Percentiles rank a stretch among this genome's conserved stretches.
phyloP scores from a whole-genome alignment of 2,329 filamentous ascomycete genomes.

The Aspergillus chevalieri region DNA sequence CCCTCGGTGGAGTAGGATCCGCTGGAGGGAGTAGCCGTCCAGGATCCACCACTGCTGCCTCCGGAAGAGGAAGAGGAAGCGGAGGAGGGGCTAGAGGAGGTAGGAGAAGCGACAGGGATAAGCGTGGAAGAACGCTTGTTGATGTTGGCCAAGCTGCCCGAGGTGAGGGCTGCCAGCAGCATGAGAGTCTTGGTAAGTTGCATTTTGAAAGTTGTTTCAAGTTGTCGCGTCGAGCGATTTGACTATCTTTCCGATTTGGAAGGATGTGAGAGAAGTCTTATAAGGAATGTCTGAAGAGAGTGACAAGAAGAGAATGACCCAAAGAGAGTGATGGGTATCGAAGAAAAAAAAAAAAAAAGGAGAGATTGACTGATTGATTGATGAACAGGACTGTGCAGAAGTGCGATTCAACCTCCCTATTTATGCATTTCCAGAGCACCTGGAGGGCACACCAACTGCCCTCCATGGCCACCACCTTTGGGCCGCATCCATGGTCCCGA shows the following conservation, averaged over 20 bases:
- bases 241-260: neutral
- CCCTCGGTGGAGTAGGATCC: slow-evolving; percentile 23
- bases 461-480: neutral
- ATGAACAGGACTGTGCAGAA: neutral
- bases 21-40: slow-evolving; percentile 16
- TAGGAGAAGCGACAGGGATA: slow-evolving; percentile 7
- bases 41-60: slow-evolving; percentile 7
- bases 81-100: slow-evolving; percentile 3
- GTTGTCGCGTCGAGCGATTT: neutral
- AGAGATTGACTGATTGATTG: neutral
- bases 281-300: neutral
- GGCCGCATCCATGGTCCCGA: neutral
- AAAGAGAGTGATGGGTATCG: neutral
- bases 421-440: neutral
- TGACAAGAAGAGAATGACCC: neutral
- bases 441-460: neutral
- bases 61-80: slow-evolving; percentile 5
- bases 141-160: slow-evolving; percentile 16
- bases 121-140: slow-evolving; percentile 12
- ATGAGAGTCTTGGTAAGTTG: slow-evolving; percentile 24
- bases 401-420: neutral
- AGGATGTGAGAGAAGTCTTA: neutral
- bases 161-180: slow-evolving; percentile 26
- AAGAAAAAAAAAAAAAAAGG: neutral
- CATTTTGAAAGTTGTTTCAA: slow-evolving; percentile 13